Evolutionary conservation across 345 rosid species (phyloP).

Genomic region (Eucalyptus dawsonii): DNA sequence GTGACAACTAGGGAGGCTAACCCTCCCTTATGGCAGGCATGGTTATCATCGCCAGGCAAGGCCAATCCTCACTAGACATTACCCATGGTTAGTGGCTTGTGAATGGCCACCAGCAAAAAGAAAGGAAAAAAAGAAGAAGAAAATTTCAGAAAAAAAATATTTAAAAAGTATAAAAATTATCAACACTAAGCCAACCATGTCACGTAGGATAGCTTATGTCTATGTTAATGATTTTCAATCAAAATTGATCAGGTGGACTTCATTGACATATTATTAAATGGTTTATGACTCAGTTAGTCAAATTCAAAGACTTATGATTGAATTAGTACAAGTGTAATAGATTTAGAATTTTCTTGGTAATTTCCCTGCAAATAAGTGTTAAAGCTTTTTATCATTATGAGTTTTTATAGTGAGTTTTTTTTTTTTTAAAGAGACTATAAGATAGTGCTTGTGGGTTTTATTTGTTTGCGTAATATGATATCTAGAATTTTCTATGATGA

Average conservation of each 20-base stretch:
- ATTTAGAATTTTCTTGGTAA: neutral
- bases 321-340: no score
- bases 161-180: no score
- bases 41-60: accelerated
- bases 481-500: neutral
- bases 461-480: no score
- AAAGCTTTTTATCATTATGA: neutral
- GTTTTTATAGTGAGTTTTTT: neutral
- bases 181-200: neutral
- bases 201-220: accelerated
- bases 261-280: no score
- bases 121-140: no score
- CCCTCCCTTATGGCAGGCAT: no score
- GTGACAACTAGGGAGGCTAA: no score
- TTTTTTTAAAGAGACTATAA: neutral
- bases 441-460: neutral
- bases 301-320: no score
- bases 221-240: no score
- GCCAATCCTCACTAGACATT: no score
- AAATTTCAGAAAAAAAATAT: neutral
- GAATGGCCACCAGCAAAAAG: no score
- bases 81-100: no score
- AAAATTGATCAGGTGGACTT: neutral
- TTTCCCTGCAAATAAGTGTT: neutral
- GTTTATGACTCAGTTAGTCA: neutral